phyloP scores from a whole-genome alignment of 371 early-diverging fungal species.

The Apophysomyces elegans region DNA sequence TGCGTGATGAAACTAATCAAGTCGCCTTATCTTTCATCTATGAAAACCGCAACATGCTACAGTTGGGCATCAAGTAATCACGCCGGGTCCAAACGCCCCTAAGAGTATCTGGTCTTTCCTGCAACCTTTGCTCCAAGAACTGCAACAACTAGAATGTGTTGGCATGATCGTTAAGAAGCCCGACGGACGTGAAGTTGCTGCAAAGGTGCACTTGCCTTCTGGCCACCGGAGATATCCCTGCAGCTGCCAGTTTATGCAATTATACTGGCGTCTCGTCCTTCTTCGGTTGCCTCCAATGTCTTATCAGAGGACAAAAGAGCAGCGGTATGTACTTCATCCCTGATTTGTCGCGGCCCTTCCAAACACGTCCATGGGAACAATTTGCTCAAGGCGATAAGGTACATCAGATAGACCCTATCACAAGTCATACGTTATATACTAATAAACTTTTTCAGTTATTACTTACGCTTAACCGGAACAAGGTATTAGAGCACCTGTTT shows the following conservation, averaged over 20 bases:
- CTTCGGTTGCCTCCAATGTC: conserved; percentile 13
- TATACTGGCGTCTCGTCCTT: neutral
- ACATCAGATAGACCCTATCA: neutral
- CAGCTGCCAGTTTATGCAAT: neutral
- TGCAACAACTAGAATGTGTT: neutral
- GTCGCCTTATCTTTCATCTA: neutral
- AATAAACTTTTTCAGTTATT: neutral
- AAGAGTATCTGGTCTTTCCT: conserved; percentile 4
- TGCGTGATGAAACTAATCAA: too few relatives aligned
- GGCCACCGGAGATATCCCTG: conserved; percentile 15
- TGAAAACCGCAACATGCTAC: conserved; percentile 11
- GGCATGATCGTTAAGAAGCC: neutral
- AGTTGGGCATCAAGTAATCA: neutral
- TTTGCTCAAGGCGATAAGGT: neutral
- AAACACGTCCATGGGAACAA: neutral
- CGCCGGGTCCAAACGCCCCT: neutral
- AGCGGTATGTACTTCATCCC: neutral
- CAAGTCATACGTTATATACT: neutral
- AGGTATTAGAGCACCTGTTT: neutral
- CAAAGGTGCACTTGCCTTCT: neutral
- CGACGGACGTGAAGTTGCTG: conserved; percentile 1
- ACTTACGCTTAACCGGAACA: neutral
- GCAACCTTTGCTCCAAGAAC: conserved; percentile 10
- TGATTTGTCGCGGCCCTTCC: neutral
- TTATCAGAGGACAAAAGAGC: neutral